These are phyloP conservation scores for Metahyphopichia silvanorum DNA, from an alignment of 805 yeast genomes.

Conservation along the genomic window DNA sequence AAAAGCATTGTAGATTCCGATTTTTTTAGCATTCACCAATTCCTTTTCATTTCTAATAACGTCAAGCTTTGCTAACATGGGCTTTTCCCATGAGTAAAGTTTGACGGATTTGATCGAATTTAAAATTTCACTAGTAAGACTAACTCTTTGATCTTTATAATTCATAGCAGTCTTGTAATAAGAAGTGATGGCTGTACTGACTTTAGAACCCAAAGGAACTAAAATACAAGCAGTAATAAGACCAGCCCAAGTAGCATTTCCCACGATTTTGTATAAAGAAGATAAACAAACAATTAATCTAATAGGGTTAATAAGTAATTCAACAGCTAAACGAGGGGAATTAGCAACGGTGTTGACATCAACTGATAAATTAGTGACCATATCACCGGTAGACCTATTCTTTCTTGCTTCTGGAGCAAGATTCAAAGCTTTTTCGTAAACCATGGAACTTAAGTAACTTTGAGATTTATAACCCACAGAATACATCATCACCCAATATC, in stretches of 20 bases:
- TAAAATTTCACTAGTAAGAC: constrained; percentile 24
- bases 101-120: constrained; percentile 25
- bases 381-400: constrained; percentile 17
- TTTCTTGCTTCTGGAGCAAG: constrained; percentile 16
- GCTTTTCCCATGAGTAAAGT: constrained; percentile 30
- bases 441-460: constrained; percentile 10
- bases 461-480: constrained; percentile 7
- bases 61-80: constrained; percentile 21
- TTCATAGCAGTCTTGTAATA: constrained; percentile 18
- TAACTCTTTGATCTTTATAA: constrained; percentile 23
- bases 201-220: constrained; percentile 18
- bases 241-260: constrained; percentile 23
- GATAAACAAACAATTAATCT: constrained; percentile 7
- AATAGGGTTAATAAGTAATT: constrained; percentile 11
- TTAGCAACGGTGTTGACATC: constrained; percentile 10
- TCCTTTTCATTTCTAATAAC: constrained; percentile 24
- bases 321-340: constrained; percentile 9
- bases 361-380: constrained; percentile 14
- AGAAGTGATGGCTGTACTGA: constrained; percentile 16
- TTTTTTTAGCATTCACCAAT: constrained; percentile 13
- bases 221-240: constrained; percentile 16
- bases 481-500: constrained; percentile 4
- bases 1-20: constrained; percentile 22
- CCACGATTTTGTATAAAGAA: constrained; percentile 4
- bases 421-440: constrained; percentile 14